Evolutionary conservation across 176 grass and related monocot genomes (phyloP), one percentile per base, ranked within the genome.

Genomic region (Oryza punctata): DNA sequence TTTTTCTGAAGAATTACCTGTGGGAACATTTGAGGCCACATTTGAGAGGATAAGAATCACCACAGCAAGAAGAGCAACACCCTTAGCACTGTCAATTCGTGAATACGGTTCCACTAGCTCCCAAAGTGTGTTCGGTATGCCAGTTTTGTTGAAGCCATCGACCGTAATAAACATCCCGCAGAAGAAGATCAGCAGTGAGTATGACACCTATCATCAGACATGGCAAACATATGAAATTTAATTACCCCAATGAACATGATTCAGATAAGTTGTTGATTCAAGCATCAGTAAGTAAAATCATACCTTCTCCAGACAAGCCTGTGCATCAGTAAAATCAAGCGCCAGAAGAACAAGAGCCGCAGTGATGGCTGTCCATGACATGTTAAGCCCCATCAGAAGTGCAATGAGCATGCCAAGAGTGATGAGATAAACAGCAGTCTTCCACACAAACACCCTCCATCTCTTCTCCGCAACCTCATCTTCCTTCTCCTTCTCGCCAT

Each of bases 81-180:
- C 96, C 54, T 26, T 81, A 1, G 86, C 84, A 19, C 82, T 95
- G 64, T 95, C 85, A 45, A 98, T 95, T 41, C 82, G 81, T 7
- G 96, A 90, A 67, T 98, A 90, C 3, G 96, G 96, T 60, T 98
- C 93, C 21, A 98, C 90, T 4, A 93, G 69, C 43, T 98, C 91
- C 96, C 96, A 98, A 16, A 98, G 75, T 18, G 91, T 90, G 83
- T 92, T 95, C 0, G 96, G 96, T 70, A 98, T 93, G 26, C 96
- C 96, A 0, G 96, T 98, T 85, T 88, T 93, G 78, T 98, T 98
- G 81, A 98, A 98, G 0, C 95, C 95, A 60, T 95, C 92, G 2
- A 98, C 95, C 0, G 95, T 98, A 46, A 98, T 98, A 84, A 98
- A 98, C 95, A 98, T 98, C 52, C 95, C 95, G 16, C 92, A 93